Conservation (phyloP, 352 stramenopile species). For the Globisporangium perplexum region DNA sequence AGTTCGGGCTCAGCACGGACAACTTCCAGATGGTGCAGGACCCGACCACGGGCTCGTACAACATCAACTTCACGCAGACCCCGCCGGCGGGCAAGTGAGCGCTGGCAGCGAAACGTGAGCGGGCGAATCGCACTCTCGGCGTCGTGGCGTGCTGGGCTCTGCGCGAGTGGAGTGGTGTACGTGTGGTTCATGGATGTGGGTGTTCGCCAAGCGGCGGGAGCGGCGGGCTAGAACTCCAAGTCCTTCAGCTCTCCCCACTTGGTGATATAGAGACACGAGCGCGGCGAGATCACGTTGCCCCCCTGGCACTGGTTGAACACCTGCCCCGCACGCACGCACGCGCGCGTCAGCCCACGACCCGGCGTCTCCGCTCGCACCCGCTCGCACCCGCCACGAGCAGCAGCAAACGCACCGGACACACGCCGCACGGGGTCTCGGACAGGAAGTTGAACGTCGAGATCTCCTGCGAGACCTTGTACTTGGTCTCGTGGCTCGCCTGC, state of each 20-base stretch:
- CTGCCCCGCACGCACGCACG: slow-evolving; percentile 19
- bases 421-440: slow-evolving; percentile 84
- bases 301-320: slow-evolving; percentile 90
- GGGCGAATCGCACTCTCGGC: background rate
- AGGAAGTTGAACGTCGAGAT: slow-evolving; percentile 87
- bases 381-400: no score
- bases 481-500: slow-evolving; percentile 66
- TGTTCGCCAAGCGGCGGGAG: background rate
- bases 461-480: slow-evolving; percentile 86
- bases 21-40: slow-evolving; percentile 99
- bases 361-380: background rate
- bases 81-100: slow-evolving; percentile 12
- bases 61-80: slow-evolving; percentile 92
- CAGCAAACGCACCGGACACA: slow-evolving; percentile 71
- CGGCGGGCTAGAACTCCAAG: slow-evolving; percentile 59
- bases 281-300: slow-evolving; percentile 88
- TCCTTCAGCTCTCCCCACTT: slow-evolving; percentile 90
- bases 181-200: background rate
- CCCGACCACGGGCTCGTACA: slow-evolving; percentile 96
- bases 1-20: slow-evolving; percentile 99
- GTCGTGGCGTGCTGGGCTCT: background rate
- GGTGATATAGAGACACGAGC: slow-evolving; percentile 88
- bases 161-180: background rate
- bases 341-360: background rate
- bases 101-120: background rate